Percentiles rank a stretch among this genome's conserved stretches.
Conservation (phyloP, 208 protist species). For the Acanthamoeba culbertsoni region DNA sequence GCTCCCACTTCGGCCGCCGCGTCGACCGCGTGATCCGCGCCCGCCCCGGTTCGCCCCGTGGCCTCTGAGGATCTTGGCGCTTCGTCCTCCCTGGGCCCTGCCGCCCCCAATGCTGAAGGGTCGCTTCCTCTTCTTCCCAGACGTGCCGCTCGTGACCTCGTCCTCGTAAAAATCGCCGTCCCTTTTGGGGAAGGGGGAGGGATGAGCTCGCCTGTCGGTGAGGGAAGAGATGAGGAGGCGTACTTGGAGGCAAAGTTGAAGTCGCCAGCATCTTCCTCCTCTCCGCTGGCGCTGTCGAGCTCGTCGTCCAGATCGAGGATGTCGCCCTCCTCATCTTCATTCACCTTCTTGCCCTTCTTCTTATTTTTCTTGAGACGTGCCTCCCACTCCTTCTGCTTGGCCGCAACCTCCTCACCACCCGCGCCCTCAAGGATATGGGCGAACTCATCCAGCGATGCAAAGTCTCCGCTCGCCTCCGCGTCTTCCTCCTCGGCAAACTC, state of each 20-base stretch:
- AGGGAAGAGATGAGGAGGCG: not conserved
- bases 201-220: not conserved
- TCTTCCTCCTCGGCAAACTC: not conserved
- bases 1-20: not conserved
- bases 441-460: slow-evolving; percentile 47
- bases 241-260: slow-evolving; percentile 55
- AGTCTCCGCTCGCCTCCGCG: not conserved
- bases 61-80: not conserved
- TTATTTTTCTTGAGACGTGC: not conserved
- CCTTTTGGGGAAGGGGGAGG: not conserved
- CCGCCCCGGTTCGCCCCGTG: not conserved
- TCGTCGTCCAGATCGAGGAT: slow-evolving; percentile 10
- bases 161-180: slow-evolving; percentile 33
- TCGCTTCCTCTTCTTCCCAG: slow-evolving; percentile 12
- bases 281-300: not conserved
- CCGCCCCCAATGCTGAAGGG: slow-evolving; percentile 15
- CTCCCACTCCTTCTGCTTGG: slow-evolving; percentile 41
- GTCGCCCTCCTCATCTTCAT: not conserved
- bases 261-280: slow-evolving; percentile 43
- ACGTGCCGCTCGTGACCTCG: not conserved
- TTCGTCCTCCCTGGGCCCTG: not conserved
- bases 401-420: not conserved
- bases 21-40: not conserved
- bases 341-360: not conserved
- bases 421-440: not conserved